Evolutionary conservation across 495 filamentous ascomycete genomes (phyloP), one percentile per base, ranked within the genome.

Genomic region (Aspergillus leporis): DNA sequence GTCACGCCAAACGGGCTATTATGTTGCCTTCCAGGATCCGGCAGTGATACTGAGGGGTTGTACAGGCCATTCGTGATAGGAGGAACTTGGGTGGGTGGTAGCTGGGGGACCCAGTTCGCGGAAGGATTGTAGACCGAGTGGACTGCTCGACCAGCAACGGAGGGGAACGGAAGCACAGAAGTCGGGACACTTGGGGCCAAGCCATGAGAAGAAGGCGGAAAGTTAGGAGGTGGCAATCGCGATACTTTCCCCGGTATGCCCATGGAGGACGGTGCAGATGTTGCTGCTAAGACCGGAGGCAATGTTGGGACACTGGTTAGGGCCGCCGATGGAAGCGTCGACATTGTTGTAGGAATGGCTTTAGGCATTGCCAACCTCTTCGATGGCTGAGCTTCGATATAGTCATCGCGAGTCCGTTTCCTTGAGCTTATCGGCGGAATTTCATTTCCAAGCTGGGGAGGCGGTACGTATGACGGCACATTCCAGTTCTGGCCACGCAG

Each of bases 391-490:
- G 93, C 87, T 10, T 78, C 71, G 28, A 70, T 72, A 12, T 82
- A 77, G 13, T 85, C 83, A 36, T 96, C 92, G 36, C 83, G 80
- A 58, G 83, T 88, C 55, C 92, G 81, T 74, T 97, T 97, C 57
- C 87, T 79, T 36, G 75, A 77, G 73, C 31, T 76, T n/a, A 49
- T 55, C 36, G 66, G 72, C 14, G 83, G 59, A 25, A 56, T 43
- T 3, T 76, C 67, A 21, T 41, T 55, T 48, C 57, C n/a, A n/a
- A 62, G 41, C 46, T 69, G 70, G 22, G 65, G 61, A 25, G 64
- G 64, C 4, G 59, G 47, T 10, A 62, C 50, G 52, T 78, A 76
- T 2, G 70, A 53, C 28, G 68, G 32, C 36, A 55, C 68, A 40
- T 67, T 67, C 73, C 73, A 78, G 54, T 56, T 63, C 9, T 72